These are phyloP conservation scores for Nigrospora oryzae DNA, from an alignment of 2,329 filamentous ascomycete genomes.

Conservation along the genomic window DNA sequence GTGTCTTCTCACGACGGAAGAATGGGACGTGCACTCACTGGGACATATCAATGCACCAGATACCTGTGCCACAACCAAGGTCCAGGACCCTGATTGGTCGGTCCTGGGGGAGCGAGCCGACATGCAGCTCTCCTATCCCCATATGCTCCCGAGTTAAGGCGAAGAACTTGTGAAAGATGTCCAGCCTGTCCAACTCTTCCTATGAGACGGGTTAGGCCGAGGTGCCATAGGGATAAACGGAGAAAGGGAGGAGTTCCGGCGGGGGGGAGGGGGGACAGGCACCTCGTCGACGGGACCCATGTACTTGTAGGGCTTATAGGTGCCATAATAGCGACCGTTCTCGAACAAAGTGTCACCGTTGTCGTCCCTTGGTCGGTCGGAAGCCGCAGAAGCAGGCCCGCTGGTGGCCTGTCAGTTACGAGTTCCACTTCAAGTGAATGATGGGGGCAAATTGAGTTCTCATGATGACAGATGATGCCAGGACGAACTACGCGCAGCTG, in stretches of 20 bases:
- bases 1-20: background rate
- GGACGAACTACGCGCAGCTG: too few relatives aligned
- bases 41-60: conserved; percentile 84
- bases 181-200: conserved; percentile 68
- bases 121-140: conserved; percentile 14
- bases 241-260: too few relatives aligned
- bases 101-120: conserved; percentile 25
- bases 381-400: too few relatives aligned
- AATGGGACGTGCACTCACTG: conserved; percentile 41
- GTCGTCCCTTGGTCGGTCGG: too few relatives aligned
- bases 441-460: too few relatives aligned
- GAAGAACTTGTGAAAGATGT: conserved; percentile 76
- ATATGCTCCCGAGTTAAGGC: conserved; percentile 48
- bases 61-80: conserved; percentile 79
- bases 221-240: background rate
- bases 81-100: conserved; percentile 42
- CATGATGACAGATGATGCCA: too few relatives aligned
- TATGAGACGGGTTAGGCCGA: conserved; percentile 17
- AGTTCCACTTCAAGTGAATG: too few relatives aligned
- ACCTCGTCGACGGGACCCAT: conserved; percentile 72
- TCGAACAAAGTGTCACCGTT: conserved; percentile 24
- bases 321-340: conserved; percentile 64
- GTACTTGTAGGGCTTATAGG: conserved; percentile 50
- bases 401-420: too few relatives aligned
- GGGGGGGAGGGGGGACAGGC: conserved; percentile 16